Percentiles rank a stretch among this genome's conserved stretches.
Evolutionary conservation across 1,139 yeast species (phyloP).

Genomic region (Geotrichum aggregatum): DNA sequence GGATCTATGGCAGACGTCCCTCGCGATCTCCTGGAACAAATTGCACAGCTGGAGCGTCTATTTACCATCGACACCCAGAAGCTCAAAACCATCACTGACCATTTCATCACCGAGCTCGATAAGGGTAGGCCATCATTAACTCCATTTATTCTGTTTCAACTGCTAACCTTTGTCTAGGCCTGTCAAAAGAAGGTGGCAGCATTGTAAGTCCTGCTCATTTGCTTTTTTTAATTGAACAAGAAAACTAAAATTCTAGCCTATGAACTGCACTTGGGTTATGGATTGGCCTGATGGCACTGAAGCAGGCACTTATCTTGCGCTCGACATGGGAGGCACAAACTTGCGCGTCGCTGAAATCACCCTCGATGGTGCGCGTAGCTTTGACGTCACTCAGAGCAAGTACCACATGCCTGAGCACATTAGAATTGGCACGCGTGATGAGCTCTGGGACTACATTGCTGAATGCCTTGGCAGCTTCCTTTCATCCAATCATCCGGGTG

Average conservation of each 20-base stretch:
- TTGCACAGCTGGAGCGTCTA: conserved; percentile 55
- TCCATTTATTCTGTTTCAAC: not conserved
- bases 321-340: conserved; percentile 95
- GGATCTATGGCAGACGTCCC: conserved; percentile 77
- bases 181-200: conserved; percentile 70
- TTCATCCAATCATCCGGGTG: conserved; percentile 48
- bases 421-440: conserved; percentile 75
- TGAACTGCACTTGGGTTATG: conserved; percentile 96
- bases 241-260: conserved; percentile 61
- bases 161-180: conserved; percentile 42
- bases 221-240: not conserved
- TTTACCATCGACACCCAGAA: conserved; percentile 60
- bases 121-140: conserved; percentile 40
- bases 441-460: conserved; percentile 83
- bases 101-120: conserved; percentile 66
- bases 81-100: conserved; percentile 63
- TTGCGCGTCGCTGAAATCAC: conserved; percentile 83
- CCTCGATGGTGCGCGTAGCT: conserved; percentile 71
- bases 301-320: conserved; percentile 82
- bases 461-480: conserved; percentile 61
- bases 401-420: conserved; percentile 64
- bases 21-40: conserved; percentile 54
- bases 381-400: conserved; percentile 79
- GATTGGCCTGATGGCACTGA: conserved; percentile 91
- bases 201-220: conserved; percentile 39